A percentile compares a stretch with the other conserved stretches of the same genome.
Conservation (phyloP, 192 early-diverging fungal genomes). For the Backusella parvicylindrica region DNA sequence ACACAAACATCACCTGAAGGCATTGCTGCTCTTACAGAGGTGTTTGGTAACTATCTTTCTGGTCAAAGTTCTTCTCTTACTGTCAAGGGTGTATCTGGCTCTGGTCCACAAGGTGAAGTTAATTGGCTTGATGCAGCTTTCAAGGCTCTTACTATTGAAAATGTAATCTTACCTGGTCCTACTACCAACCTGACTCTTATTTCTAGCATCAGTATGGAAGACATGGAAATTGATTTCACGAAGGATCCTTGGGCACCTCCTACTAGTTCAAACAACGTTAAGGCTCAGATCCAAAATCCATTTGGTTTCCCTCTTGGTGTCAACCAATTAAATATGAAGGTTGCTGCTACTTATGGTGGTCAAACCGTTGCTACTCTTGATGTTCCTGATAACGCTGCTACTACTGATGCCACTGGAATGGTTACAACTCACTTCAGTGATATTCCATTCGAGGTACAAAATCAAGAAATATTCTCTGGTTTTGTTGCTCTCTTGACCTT, state of each 20-base stretch:
- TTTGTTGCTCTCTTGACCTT: conserved; percentile 29
- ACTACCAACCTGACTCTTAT: conserved; percentile 33
- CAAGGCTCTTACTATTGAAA: conserved; percentile 36
- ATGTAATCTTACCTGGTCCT: conserved; percentile 32
- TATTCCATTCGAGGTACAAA: conserved; percentile 25
- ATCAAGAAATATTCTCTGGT: conserved; percentile 16
- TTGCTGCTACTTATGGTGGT: conserved; percentile 23
- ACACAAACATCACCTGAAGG: conserved; percentile 42
- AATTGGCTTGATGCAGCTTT: conserved; percentile 41
- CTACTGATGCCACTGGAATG: conserved; percentile 16
- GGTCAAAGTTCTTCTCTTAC: conserved; percentile 29
- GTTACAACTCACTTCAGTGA: conserved; percentile 21
- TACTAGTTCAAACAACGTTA: conserved; percentile 37
- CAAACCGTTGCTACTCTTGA: conserved; percentile 22
- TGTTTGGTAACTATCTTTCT: conserved; percentile 50
- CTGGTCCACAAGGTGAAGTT: conserved; percentile 33
- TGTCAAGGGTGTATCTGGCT: conserved; percentile 25
- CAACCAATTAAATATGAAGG: conserved; percentile 16
- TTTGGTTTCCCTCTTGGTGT: conserved; percentile 40
- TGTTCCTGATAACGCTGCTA: conserved; percentile 23
- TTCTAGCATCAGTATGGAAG: conserved; percentile 31
- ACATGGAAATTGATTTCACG: conserved; percentile 47
- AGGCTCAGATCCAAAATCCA: conserved; percentile 32
- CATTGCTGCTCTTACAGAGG: conserved; percentile 38
- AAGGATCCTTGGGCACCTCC: conserved; percentile 43